Base-by-base conservation (phyloP, 2,329 filamentous ascomycete species). In the Drechslerella dactyloides region DNA sequence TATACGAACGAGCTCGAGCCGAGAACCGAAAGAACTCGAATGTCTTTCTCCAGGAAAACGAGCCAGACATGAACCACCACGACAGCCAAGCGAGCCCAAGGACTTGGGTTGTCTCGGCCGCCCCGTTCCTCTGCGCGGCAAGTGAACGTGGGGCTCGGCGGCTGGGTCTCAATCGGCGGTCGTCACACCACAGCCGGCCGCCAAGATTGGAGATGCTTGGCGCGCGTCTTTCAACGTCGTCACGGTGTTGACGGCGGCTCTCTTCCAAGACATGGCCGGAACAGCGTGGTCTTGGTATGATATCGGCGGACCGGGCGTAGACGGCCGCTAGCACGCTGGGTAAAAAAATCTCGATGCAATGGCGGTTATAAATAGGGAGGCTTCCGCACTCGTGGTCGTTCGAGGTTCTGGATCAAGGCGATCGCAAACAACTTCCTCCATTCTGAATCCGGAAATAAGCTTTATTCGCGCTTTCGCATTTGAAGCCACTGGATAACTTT, bases 201-300 rank as follows among this genome's bases (percentile, higher is more conserved):
- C 68, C 68, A 65, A 72, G 68, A 65, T 42, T 72, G 54, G 48
- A 65, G 60, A 65, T 72, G 40, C 68, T 72, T 42, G 68, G 68
- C 68, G 40, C 57, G 55, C 58, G 51, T 72, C 58, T 60, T 59
- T 19, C 59, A 64, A 70, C 68, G 33, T 37, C 60, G 68, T 65
- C 60, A 61, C 54, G 65, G 58, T 70, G 65, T 70, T 69, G 65
- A 63, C 46, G 17, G 40, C 33, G n/a, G 42, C 52, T 11, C 50
- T 35, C 33, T 56, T 55, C 58, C 57, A 58, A 65, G 56, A 65
- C 61, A 65, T 57, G 42, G 44, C 46, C 60, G 27, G 51, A 44
- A 35, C 40, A 44, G 55, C 44, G 33, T 37, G 33, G 33, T 61
- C 60, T 65, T 70, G 66, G 60, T 3, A 3, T 33, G 8, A 33